These are phyloP conservation scores for Microbotryomycetes sp. DNA, from an alignment of 1,284 basidiomycete genomes.

Conservation along the genomic window DNA sequence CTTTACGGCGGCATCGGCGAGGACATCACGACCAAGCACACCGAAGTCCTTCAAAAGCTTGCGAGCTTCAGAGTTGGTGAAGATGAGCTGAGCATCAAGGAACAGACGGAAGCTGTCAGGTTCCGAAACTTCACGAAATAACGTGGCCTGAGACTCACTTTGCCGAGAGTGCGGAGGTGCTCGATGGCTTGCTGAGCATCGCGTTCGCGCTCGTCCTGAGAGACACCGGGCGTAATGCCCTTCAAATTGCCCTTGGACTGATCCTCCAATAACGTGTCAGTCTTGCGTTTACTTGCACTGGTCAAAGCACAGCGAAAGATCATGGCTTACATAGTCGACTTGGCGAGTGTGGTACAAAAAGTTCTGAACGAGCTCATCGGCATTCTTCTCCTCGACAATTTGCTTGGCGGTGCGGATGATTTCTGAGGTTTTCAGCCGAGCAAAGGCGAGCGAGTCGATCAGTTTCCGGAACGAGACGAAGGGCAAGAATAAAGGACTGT, in stretches of 20 bases:
- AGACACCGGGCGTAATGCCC: slow-evolving; percentile 49
- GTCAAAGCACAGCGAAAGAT: neutral
- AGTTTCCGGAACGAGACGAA: neutral
- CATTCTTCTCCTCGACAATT: slow-evolving; percentile 58
- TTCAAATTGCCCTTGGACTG: slow-evolving; percentile 46
- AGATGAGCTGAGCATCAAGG: slow-evolving; percentile 51
- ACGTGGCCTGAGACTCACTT: slow-evolving; percentile 8
- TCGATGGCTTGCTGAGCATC: slow-evolving; percentile 63
- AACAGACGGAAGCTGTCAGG: no score
- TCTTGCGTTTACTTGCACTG: neutral
- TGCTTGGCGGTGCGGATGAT: slow-evolving; percentile 23
- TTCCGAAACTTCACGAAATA: no score
- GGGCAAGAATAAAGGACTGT: neutral
- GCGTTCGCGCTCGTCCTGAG: slow-evolving; percentile 52
- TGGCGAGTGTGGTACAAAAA: slow-evolving; percentile 57
- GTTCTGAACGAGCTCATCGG: slow-evolving; percentile 70
- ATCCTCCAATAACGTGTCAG: neutral
- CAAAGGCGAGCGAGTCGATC: neutral
- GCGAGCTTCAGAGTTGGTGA: slow-evolving; percentile 85
- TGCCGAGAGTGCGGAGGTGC: slow-evolving; percentile 71
- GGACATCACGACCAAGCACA: slow-evolving; percentile 54
- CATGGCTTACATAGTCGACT: slow-evolving; percentile 47
- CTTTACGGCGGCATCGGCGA: slow-evolving; percentile 58
- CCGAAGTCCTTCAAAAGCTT: slow-evolving; percentile 78
- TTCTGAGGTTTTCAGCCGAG: neutral